Percentiles rank a stretch among this genome's conserved stretches.
Conservation (phyloP, 495 filamentous ascomycete genomes). For the Cryomyces minteri region DNA sequence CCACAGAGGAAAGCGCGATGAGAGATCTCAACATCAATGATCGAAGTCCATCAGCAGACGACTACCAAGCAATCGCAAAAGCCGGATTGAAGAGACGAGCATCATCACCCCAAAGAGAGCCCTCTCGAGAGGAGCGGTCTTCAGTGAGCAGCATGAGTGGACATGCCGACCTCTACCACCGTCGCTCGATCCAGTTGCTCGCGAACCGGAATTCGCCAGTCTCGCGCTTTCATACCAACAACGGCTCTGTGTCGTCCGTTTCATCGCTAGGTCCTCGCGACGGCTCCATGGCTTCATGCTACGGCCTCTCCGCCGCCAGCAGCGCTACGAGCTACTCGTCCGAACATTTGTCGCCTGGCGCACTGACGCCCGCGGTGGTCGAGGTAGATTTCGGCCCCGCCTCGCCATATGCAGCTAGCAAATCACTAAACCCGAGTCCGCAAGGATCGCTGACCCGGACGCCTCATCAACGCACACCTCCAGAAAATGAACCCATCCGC, state of each 20-base stretch:
- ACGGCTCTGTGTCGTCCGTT: constrained; percentile 53
- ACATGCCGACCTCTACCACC: constrained; percentile 46
- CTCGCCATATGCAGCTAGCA: constrained; percentile 40
- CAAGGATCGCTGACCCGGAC: constrained; percentile 15
- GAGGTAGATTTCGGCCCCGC: constrained; percentile 30
- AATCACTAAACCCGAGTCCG: constrained; percentile 43
- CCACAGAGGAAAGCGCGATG: constrained; percentile 22
- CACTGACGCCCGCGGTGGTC: constrained; percentile 41
- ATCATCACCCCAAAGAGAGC: constrained; percentile 46
- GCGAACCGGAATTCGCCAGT: constrained; percentile 37
- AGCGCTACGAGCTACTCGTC: constrained; percentile 56
- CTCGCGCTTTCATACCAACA: constrained; percentile 35
- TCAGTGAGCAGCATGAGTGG: constrained; percentile 34
- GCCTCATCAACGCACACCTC: constrained; percentile 16
- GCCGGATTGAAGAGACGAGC: constrained; percentile 60
- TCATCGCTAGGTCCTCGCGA: constrained; percentile 53
- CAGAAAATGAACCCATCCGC: constrained; percentile 15
- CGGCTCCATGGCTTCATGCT: constrained; percentile 55
- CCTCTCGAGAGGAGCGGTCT: constrained; percentile 35
- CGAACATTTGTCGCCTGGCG: constrained; percentile 54
- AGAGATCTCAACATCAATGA: constrained; percentile 23
- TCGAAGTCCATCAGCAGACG: constrained; percentile 24
- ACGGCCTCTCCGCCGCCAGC: constrained; percentile 45
- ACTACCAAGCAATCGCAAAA: constrained; percentile 23
- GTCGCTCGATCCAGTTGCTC: constrained; percentile 39